These are phyloP conservation scores for Candida nanaspora DNA, from an alignment of 805 yeast species.

Conservation along the genomic window DNA sequence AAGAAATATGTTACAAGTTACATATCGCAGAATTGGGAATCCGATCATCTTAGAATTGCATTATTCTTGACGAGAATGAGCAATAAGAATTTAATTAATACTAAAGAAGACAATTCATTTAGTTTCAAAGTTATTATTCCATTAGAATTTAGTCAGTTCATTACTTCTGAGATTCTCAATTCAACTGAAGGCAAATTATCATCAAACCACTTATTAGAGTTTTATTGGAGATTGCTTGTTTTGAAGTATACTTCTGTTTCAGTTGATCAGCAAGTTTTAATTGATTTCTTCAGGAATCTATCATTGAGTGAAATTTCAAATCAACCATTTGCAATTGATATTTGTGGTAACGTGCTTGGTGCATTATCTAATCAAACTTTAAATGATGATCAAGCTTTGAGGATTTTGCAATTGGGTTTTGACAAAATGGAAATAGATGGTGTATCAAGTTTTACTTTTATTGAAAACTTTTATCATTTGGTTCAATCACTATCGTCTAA, in stretches of 20 bases:
- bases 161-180: conserved; percentile 15
- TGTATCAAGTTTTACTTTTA: conserved; percentile 29
- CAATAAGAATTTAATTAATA: conserved; percentile 12
- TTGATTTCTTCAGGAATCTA: conserved; percentile 12
- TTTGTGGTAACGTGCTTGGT: conserved; percentile 33
- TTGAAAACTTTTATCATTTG: conserved; percentile 27
- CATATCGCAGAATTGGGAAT: conserved; percentile 36
- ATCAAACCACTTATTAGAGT: conserved; percentile 21
- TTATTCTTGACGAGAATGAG: conserved; percentile 34
- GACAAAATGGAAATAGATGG: not conserved
- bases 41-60: conserved; percentile 28
- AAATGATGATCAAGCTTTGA: conserved; percentile 6
- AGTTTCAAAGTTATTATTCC: conserved; percentile 21
- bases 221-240: conserved; percentile 47
- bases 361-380: conserved; percentile 21
- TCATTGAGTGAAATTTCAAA: conserved; percentile 1
- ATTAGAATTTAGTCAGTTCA: conserved; percentile 22
- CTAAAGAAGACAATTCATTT: conserved; percentile 2
- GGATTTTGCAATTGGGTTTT: conserved; percentile 8
- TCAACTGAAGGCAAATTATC: not conserved
- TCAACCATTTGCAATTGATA: conserved; percentile 30
- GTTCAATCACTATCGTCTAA: too few species aligned
- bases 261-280: conserved; percentile 15
- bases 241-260: conserved; percentile 29
- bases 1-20: conserved; percentile 40